A percentile compares a stretch with the other conserved stretches of the same genome.
phyloP scores from a whole-genome alignment of 2,329 filamentous ascomycete species.

The Trichoderma cornu-damae region DNA sequence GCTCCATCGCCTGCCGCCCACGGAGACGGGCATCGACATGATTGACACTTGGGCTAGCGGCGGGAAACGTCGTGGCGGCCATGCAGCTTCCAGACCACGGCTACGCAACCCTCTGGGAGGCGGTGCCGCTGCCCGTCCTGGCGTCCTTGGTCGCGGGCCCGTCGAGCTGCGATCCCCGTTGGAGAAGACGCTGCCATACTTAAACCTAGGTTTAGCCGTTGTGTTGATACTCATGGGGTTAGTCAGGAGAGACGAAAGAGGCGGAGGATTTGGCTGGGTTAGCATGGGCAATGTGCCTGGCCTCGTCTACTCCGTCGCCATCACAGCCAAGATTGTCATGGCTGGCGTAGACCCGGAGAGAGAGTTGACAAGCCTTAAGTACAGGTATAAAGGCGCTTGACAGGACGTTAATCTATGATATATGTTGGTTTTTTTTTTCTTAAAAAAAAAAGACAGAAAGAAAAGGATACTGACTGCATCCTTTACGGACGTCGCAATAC shows the following conservation, averaged over 20 bases:
- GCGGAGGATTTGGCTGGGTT: slow-evolving; percentile 35
- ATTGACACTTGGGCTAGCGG: slow-evolving; percentile 42
- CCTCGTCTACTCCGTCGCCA: slow-evolving; percentile 55
- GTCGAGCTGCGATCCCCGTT: slow-evolving; percentile 41
- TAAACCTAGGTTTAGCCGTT: slow-evolving; percentile 54
- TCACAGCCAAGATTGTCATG: slow-evolving; percentile 62
- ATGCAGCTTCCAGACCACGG: background rate
- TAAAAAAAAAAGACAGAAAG: background rate
- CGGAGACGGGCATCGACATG: slow-evolving; percentile 46
- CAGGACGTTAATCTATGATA: slow-evolving; percentile 46
- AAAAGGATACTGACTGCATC: too few relatives aligned
- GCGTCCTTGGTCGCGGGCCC: slow-evolving; percentile 2
- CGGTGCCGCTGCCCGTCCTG: slow-evolving; percentile 7
- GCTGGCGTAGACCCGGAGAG: slow-evolving; percentile 61
- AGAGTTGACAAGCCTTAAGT: slow-evolving; percentile 58
- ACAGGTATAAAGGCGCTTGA: slow-evolving; percentile 63
- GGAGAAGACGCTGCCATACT: slow-evolving; percentile 51
- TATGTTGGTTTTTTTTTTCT: slow-evolving; percentile 42
- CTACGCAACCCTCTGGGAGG: slow-evolving; percentile 13
- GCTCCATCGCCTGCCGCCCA: slow-evolving; percentile 51
- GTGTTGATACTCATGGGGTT: slow-evolving; percentile 47
- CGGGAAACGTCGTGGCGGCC: too few relatives aligned
- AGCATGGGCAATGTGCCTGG: slow-evolving; percentile 49
- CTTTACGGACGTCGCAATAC: too few relatives aligned
- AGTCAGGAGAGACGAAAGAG: slow-evolving; percentile 32